Evolutionary conservation across 148 eudicot genomes (phyloP).

Genomic region (Rhododendron simsii): DNA sequence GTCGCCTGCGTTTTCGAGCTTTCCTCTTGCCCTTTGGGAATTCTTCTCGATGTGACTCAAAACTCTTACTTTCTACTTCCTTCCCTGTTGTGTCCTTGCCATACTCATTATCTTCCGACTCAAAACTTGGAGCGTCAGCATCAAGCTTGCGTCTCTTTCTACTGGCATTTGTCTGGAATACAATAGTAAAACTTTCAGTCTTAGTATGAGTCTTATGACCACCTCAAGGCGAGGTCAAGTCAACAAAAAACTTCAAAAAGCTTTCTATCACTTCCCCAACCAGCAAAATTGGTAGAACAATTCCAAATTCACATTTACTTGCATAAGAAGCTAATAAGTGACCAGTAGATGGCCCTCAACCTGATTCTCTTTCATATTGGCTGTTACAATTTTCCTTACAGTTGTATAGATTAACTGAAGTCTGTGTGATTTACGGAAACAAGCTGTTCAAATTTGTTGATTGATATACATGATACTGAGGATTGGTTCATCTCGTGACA

Average conservation of each 20-base stretch:
- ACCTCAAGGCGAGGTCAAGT: background rate
- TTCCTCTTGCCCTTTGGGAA: conserved; percentile 81
- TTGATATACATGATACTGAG: background rate
- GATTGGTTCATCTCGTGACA: background rate
- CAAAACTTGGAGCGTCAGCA: conserved; percentile 49
- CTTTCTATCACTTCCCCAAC: background rate
- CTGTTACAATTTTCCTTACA: background rate
- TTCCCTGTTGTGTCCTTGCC: conserved; percentile 36
- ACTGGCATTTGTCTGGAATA: conserved; percentile 60
- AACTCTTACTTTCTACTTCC: conserved; percentile 48
- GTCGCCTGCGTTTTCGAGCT: conserved; percentile 67
- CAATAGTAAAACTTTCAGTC: background rate
- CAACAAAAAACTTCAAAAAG: background rate
- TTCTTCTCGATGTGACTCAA: conserved; percentile 63
- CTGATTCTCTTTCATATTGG: background rate
- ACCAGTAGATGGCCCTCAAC: background rate
- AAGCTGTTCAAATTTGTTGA: background rate
- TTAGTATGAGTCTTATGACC: background rate
- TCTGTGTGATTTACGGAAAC: background rate
- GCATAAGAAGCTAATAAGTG: background rate
- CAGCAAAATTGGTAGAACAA: background rate
- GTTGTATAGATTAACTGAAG: background rate
- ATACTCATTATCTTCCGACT: conserved; percentile 59
- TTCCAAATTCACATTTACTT: background rate
- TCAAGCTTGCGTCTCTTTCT: conserved; percentile 81